Conservation (phyloP, 257 asterid genomes). For the Solanum sparsipilum region DNA sequence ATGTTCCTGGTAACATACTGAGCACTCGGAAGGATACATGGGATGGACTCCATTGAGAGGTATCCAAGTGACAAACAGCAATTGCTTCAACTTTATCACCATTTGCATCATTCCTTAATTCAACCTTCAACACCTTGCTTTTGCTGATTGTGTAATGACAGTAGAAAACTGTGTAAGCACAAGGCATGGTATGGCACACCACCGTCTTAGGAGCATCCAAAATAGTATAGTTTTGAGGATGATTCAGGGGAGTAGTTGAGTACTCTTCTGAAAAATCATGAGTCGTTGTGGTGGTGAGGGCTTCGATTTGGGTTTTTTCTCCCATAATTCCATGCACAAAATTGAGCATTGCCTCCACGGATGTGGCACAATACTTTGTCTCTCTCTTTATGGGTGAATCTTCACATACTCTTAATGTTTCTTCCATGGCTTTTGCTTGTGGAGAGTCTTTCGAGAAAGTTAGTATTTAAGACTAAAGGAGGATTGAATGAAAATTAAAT, state of each 20-base stretch:
- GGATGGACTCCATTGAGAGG: too few relatives aligned
- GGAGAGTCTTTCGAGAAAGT: too few relatives aligned
- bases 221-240: too few relatives aligned
- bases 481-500: too few relatives aligned
- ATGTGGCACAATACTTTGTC: conserved; percentile 18
- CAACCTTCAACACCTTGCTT: conserved; percentile 36
- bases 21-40: conserved; percentile 29
- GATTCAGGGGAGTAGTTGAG: too few relatives aligned
- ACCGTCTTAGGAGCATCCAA: too few relatives aligned
- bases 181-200: not conserved
- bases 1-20: conserved; percentile 41
- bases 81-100: conserved; percentile 49
- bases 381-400: conserved; percentile 47
- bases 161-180: conserved; percentile 48
- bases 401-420: conserved; percentile 56
- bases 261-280: too few relatives aligned
- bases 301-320: too few relatives aligned
- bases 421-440: conserved; percentile 44
- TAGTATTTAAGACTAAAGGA: too few relatives aligned
- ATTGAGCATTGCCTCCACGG: too few relatives aligned
- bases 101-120: conserved; percentile 25
- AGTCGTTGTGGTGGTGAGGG: too few relatives aligned
- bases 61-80: conserved; percentile 5
- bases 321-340: too few relatives aligned
- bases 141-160: conserved; percentile 51